These are phyloP conservation scores for Xylaria digitata DNA, from an alignment of 2,329 filamentous ascomycete genomes.

Conservation along the genomic window DNA sequence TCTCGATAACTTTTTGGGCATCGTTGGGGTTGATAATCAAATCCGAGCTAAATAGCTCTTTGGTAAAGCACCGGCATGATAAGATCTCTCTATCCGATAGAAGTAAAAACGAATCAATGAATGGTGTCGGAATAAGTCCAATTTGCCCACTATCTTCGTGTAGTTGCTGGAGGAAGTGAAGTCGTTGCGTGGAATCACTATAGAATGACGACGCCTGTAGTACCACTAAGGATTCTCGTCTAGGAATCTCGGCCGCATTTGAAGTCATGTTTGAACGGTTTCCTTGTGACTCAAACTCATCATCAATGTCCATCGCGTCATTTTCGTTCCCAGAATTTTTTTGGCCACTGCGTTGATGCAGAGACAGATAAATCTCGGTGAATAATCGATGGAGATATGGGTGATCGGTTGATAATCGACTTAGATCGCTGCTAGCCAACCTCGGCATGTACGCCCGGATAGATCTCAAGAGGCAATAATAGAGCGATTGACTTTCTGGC, in stretches of 20 bases:
- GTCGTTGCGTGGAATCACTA: slow-evolving; percentile 58
- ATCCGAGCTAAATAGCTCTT: slow-evolving; percentile 66
- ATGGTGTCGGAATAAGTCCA: slow-evolving; percentile 62
- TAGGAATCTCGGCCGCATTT: slow-evolving; percentile 57
- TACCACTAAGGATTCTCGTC: slow-evolving; percentile 57
- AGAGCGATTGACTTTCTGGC: slow-evolving; percentile 59
- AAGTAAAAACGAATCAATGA: slow-evolving; percentile 62
- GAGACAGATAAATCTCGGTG: slow-evolving; percentile 52
- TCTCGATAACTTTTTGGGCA: slow-evolving; percentile 61
- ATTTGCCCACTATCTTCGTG: slow-evolving; percentile 58
- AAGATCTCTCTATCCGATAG: slow-evolving; percentile 66
- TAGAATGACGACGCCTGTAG: slow-evolving; percentile 61
- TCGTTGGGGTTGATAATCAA: slow-evolving; percentile 61
- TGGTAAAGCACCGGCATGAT: slow-evolving; percentile 60
- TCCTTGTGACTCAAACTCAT: slow-evolving; percentile 70
- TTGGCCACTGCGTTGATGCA: slow-evolving; percentile 50
- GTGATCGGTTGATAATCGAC: slow-evolving; percentile 53
- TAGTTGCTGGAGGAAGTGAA: slow-evolving; percentile 59
- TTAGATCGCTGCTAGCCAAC: slow-evolving; percentile 54
- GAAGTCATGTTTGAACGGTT: slow-evolving; percentile 58
- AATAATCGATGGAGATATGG: slow-evolving; percentile 58
- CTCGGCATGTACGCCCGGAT: slow-evolving; percentile 61
- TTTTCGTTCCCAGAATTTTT: slow-evolving; percentile 47
- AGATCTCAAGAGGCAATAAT: slow-evolving; percentile 60
- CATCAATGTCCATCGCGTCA: slow-evolving; percentile 62